These are phyloP conservation scores for Stipa capillata DNA, from an alignment of 176 grass and related monocot genomes.

Conservation along the genomic window DNA sequence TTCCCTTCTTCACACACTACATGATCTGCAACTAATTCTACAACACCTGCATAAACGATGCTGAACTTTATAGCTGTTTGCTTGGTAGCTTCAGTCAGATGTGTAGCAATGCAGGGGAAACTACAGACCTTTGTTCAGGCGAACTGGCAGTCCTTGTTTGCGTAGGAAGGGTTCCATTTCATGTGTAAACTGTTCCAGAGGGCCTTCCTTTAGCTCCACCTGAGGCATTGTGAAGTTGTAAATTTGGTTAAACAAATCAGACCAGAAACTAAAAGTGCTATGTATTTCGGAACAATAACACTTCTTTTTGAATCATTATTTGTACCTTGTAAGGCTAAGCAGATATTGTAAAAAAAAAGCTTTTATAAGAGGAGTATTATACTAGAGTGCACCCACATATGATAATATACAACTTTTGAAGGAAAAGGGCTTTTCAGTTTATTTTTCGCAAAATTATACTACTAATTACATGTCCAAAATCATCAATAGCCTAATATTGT, in stretches of 20 bases:
- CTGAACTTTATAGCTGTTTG: background rate
- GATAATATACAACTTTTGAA: too few species aligned
- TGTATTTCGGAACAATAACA: background rate
- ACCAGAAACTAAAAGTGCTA: background rate
- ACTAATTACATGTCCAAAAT: background rate
- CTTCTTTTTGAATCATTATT: background rate
- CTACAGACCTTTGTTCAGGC: too few species aligned
- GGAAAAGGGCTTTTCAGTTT: too few species aligned
- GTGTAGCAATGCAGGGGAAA: background rate
- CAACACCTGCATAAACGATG: constrained; percentile 33
- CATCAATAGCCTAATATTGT: background rate
- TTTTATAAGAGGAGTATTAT: background rate
- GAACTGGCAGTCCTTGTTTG: too few species aligned
- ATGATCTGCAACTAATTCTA: too few species aligned
- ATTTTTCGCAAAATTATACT: too few species aligned
- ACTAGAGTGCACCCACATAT: background rate
- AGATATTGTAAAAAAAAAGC: background rate
- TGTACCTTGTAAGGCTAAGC: background rate
- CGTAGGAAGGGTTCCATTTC: too few species aligned
- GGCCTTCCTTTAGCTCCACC: too few species aligned
- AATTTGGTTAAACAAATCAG: background rate
- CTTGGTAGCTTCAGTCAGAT: background rate
- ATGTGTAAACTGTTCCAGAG: too few species aligned
- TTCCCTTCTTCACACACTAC: too few species aligned
- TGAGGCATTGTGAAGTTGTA: too few species aligned